Conservation (phyloP, 2,329 filamentous ascomycete genomes). For the Diaporthe citri region DNA sequence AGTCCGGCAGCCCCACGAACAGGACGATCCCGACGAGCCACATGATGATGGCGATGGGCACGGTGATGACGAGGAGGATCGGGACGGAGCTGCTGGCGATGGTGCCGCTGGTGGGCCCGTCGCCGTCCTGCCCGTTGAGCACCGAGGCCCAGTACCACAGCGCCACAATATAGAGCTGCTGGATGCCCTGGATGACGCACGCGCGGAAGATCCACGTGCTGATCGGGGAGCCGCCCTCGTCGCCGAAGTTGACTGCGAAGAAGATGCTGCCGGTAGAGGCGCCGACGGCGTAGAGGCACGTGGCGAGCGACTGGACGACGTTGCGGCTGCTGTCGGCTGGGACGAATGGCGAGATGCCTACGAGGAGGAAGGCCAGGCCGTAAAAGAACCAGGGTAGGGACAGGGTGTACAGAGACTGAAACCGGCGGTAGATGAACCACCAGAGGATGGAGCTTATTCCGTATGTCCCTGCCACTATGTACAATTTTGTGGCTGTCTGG, state of each 20-base stretch:
- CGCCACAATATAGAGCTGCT: slow-evolving; percentile 74
- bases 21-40: slow-evolving; percentile 69
- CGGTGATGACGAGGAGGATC: slow-evolving; percentile 59
- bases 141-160: slow-evolving; percentile 77
- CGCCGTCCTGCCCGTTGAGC: slow-evolving; percentile 58
- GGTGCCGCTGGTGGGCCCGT: slow-evolving; percentile 54
- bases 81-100: slow-evolving; percentile 50
- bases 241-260: slow-evolving; percentile 76
- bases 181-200: slow-evolving; percentile 74
- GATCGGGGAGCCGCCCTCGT: slow-evolving; percentile 72
- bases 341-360: slow-evolving; percentile 70
- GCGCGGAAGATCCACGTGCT: slow-evolving; percentile 78
- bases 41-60: slow-evolving; percentile 69
- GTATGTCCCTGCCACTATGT: slow-evolving; percentile 71
- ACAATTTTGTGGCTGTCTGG: slow-evolving; percentile 69
- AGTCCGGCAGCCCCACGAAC: slow-evolving; percentile 72
- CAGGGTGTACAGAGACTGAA: slow-evolving; percentile 68
- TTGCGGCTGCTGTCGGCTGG: slow-evolving; percentile 53
- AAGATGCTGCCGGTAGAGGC: slow-evolving; percentile 74
- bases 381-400: slow-evolving; percentile 74
- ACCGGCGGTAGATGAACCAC: slow-evolving; percentile 72
- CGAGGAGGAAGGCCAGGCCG: slow-evolving; percentile 71
- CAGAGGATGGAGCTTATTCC: slow-evolving; percentile 69
- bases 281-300: slow-evolving; percentile 71
- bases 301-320: slow-evolving; percentile 69